Base-by-base conservation (phyloP, 164 flowering plant species). In the Vitis rotundifolia region DNA sequence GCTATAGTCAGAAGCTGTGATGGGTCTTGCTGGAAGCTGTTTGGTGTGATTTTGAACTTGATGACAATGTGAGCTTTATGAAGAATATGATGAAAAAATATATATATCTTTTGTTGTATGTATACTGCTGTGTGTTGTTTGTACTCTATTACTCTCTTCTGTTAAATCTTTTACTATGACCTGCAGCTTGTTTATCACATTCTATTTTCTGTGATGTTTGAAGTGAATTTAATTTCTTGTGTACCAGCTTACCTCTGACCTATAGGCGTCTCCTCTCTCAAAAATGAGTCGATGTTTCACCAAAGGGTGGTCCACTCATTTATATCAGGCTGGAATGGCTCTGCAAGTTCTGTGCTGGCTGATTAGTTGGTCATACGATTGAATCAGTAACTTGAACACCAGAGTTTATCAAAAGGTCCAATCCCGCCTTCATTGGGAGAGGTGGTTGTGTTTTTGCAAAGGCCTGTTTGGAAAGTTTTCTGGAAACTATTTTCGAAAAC, bases 1-100 rank as follows among this genome's bases (percentile, higher is more conserved):
- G 80, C 80, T 76, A 67, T 57, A 59, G 56, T 67, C 77, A 63
- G 71, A 69, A 70, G 73, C 79, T 67, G 65, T 79, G 79, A 76
- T 73, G 55, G 71, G 71, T 70, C 63, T 37, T 68, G 61, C 77
- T 73, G 79, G 73, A 73, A 47, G 51, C 52, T 51, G 53, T 55
- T 69, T 73, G n/a, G 49, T 73, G 49, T 67, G 18, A 22, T 58
- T 68, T 37, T 14, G 63, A 74, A 29, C 48, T 26, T 64, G 59
- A 66, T 10, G 58, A 49, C 60, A 51, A n/a, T 53, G 48, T 54
- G 63, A 31, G 63, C 47, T 53, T 68, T 31, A 55, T 15, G 49
- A 59, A 66, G 51, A 44, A 18, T 29, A 29, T 63, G 4, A 44
- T 57, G 13, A 63, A 15, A 54, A 7, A 51, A 67, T 11, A 1